Conservation (phyloP, 1,284 basidiomycete species). For the Xanthoconium separans region DNA sequence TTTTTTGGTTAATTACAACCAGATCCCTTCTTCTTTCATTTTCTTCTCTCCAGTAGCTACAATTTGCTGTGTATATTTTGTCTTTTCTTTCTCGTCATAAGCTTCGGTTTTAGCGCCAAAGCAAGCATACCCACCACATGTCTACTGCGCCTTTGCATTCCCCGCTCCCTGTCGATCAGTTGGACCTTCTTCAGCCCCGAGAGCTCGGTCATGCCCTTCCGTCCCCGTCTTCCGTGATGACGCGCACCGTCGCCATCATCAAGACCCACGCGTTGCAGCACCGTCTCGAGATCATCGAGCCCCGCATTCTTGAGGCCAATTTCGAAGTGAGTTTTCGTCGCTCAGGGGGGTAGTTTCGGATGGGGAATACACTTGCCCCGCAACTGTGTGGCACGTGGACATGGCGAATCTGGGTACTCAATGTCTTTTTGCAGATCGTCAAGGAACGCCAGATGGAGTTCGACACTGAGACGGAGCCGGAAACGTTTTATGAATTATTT, state of each 20-base stretch:
- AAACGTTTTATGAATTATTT: constrained; percentile 72
- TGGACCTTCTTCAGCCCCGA: constrained; percentile 10
- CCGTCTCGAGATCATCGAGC: constrained; percentile 69
- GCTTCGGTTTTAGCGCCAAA: constrained; percentile 9
- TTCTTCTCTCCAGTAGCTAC: constrained; percentile 9
- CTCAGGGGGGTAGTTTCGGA: constrained; percentile 8
- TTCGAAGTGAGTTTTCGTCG: constrained; percentile 59
- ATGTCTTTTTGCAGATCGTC: constrained; percentile 52
- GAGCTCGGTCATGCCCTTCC: constrained; percentile 3
- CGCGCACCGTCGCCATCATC: constrained; percentile 76
- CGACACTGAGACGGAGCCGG: constrained; percentile 73
- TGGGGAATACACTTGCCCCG: background rate
- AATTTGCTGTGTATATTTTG: constrained; percentile 27
- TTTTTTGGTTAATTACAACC: background rate
- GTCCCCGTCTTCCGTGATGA: constrained; percentile 31
- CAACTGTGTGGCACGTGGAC: constrained; percentile 7
- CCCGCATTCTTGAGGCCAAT: constrained; percentile 67
- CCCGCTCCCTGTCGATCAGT: constrained; percentile 13
- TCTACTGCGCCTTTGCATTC: constrained; percentile 16
- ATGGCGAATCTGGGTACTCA: constrained; percentile 17
- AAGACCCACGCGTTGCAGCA: constrained; percentile 69
- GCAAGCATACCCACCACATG: constrained; percentile 21
- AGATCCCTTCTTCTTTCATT: constrained; percentile 11
- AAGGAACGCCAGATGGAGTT: constrained; percentile 85
- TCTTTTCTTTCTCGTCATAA: background rate